Evolutionary conservation across 768 basidiomycete species (phyloP), one percentile per base, ranked within the genome.

Genomic region (Amanita exitialis): DNA sequence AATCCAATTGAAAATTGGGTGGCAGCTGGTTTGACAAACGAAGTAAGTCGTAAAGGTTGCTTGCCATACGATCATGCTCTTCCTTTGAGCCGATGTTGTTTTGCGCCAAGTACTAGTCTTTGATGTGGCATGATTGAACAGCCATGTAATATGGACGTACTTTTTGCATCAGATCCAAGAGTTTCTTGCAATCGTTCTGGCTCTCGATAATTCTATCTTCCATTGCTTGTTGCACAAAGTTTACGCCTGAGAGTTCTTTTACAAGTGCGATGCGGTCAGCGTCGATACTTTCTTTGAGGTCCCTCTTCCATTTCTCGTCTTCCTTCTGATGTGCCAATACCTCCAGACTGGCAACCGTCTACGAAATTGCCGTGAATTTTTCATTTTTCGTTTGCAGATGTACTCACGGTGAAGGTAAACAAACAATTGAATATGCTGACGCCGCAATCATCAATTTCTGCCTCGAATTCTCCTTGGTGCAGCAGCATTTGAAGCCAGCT

Each of bases 101-200:
- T 47, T 71, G 61, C 6, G 59, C 61, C 59, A 72, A 61, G 8
- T 66, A 47, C 69, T 71, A 54, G 27, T 27, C 16, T 13, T 46
- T 37, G 36, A 34, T 53, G 32, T 44, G 4, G 23, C 10, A 47
- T 4, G 18, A 15, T 28, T 25, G 6, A 32, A 9, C 15, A 37
- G 16, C 4, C 21, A 25, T 36, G 47, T 7, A 25, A 20, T 5
- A 34, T 20, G 16, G 32, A 27, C 59, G 36, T 28, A 76, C 78
- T 53, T 68, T 65, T 58, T 80, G 78, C 69, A 80, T 72, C 56
- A 78, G 56, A 8, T 49, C 45, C 77, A 79, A 78, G 44, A 80
- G 64, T 28, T 64, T 54, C 34, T 59, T 62, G 54, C 70, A 65
- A 16, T 62, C 62, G n/a, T 59, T 52, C 41, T 66, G 64, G 34